Evolutionary conservation across 768 basidiomycete species (phyloP).

Genomic region (Auricularia sp.): DNA sequence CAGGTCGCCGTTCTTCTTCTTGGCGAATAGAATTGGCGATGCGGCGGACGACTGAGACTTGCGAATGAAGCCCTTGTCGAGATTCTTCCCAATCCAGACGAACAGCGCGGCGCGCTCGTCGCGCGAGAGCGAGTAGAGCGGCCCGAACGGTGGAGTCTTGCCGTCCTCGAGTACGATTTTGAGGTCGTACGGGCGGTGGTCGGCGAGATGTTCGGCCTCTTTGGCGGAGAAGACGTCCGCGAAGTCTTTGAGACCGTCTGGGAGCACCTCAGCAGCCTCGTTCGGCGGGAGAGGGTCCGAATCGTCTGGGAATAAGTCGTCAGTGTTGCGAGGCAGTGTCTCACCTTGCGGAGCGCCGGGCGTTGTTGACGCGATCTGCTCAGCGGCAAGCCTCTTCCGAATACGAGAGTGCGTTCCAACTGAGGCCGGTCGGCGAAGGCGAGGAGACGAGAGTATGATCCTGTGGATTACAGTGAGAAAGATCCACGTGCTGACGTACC

Average conservation of each 20-base stretch:
- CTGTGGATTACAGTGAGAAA: no score
- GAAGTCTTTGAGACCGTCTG: neutral
- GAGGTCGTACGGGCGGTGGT: slow-evolving; percentile 10
- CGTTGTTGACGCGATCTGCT: no score
- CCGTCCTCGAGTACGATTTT: slow-evolving; percentile 12
- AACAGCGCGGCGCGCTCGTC: slow-evolving; percentile 10
- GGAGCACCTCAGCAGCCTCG: neutral
- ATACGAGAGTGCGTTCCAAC: no score
- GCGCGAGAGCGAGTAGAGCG: slow-evolving; percentile 14
- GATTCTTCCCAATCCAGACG: slow-evolving; percentile 14
- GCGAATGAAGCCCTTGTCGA: slow-evolving; percentile 12
- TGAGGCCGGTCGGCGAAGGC: no score
- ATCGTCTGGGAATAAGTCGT: no score
- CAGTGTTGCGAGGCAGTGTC: no score
- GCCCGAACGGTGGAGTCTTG: slow-evolving; percentile 8
- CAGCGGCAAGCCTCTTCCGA: no score
- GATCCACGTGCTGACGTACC: slow-evolving; percentile 4
- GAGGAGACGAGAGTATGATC: no score
- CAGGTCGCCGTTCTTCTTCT: slow-evolving; percentile 25
- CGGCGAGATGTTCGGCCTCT: neutral
- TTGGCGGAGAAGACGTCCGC: neutral
- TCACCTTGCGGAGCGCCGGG: no score
- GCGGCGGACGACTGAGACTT: slow-evolving; percentile 16
- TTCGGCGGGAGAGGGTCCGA: no score
- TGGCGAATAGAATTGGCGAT: slow-evolving; percentile 19